A percentile compares a stretch with the other conserved stretches of the same genome.
Evolutionary conservation across 164 flowering plant genomes (phyloP).

Genomic region (Vitis cinerea): DNA sequence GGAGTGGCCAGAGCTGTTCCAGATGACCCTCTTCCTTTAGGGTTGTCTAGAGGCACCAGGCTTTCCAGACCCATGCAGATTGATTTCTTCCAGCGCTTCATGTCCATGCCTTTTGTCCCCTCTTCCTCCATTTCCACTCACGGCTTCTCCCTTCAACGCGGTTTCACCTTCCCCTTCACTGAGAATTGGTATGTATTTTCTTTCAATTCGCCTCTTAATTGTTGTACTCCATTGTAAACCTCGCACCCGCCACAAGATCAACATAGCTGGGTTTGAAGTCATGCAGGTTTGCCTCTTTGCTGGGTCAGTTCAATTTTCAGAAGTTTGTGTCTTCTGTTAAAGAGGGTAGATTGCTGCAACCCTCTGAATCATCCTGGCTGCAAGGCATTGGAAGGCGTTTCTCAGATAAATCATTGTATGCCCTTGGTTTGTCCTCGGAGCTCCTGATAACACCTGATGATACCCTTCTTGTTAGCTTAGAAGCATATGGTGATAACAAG

Average conservation of each 20-base stretch:
- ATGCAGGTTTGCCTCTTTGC: slow-evolving; percentile 64
- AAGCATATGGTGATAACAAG: slow-evolving; percentile 39
- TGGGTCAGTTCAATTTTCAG: slow-evolving; percentile 80
- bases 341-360: slow-evolving; percentile 12
- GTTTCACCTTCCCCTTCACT: slow-evolving; percentile 57
- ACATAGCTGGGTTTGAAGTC: slow-evolving; percentile 15
- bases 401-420: slow-evolving; percentile 60
- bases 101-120: slow-evolving; percentile 69
- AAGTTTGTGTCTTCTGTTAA: slow-evolving; percentile 55
- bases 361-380: slow-evolving; percentile 35
- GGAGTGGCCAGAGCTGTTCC: slow-evolving; percentile 66
- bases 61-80: slow-evolving; percentile 79
- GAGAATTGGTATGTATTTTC: slow-evolving; percentile 40
- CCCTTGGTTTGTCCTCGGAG: slow-evolving; percentile 63
- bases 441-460: slow-evolving; percentile 54
- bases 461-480: slow-evolving; percentile 55
- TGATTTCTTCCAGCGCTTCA: slow-evolving; percentile 88
- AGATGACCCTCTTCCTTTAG: slow-evolving; percentile 56
- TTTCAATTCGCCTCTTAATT: slow-evolving; percentile 2
- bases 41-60: slow-evolving; percentile 67
- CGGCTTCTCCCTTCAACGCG: slow-evolving; percentile 69
- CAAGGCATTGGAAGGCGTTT: slow-evolving; percentile 39
- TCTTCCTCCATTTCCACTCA: slow-evolving; percentile 31
- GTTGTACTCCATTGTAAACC: too few relatives aligned
- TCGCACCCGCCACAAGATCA: too few relatives aligned